These are phyloP conservation scores for Pichia californica DNA, from an alignment of 805 yeast genomes.

Conservation along the genomic window DNA sequence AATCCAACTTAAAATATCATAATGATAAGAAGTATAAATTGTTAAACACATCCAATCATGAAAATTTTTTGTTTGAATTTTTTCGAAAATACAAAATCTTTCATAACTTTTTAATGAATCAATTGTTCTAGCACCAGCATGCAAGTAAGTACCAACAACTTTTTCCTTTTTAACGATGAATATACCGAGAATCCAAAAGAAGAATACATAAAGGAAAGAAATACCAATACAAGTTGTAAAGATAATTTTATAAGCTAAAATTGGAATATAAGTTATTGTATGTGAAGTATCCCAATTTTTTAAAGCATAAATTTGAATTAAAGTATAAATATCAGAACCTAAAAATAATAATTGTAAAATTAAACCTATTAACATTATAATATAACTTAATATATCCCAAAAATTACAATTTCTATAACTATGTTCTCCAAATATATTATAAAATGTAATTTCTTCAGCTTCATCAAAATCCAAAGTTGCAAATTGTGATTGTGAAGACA, in stretches of 20 bases:
- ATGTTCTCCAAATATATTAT: conserved; percentile 27
- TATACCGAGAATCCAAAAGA: conserved; percentile 53
- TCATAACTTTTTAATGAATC: conserved; percentile 55
- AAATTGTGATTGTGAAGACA: background rate
- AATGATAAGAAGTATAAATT: conserved; percentile 58
- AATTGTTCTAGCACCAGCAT: conserved; percentile 51
- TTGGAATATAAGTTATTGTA: conserved; percentile 28
- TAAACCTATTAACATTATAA: conserved; percentile 33
- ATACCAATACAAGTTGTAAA: conserved; percentile 65
- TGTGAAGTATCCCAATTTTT: conserved; percentile 35
- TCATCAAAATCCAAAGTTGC: conserved; percentile 9
- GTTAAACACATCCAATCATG: conserved; percentile 65
- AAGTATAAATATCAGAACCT: conserved; percentile 72
- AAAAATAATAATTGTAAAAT: conserved; percentile 47
- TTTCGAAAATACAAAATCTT: conserved; percentile 66
- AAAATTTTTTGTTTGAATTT: conserved; percentile 57
- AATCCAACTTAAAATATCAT: conserved; percentile 50
- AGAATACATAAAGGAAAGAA: conserved; percentile 51
- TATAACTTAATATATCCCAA: conserved; percentile 39
- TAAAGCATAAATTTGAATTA: conserved; percentile 65
- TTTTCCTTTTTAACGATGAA: conserved; percentile 52
- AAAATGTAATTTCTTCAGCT: conserved; percentile 22
- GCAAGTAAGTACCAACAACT: conserved; percentile 65
- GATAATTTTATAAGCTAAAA: conserved; percentile 25
- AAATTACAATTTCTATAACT: conserved; percentile 32